phyloP scores from a whole-genome alignment of 352 stramenopile species.

The Stramenopiles sp. region DNA sequence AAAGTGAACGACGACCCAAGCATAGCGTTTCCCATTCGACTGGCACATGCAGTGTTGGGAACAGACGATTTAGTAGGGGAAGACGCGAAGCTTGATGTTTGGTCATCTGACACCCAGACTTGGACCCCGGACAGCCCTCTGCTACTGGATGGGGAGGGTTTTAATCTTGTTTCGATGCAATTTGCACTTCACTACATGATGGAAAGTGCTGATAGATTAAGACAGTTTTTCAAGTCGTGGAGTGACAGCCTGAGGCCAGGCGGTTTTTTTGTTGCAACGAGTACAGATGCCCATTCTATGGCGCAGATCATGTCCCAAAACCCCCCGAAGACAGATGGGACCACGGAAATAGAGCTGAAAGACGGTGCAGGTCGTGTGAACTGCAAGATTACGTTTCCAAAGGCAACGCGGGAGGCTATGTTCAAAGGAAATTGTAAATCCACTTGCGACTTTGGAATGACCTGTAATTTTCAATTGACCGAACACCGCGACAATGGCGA shows the following conservation, averaged over 20 bases:
- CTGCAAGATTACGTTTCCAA: background rate
- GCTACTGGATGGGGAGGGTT: slow-evolving; percentile 24
- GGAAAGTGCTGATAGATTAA: slow-evolving; percentile 58
- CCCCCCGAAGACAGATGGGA: background rate
- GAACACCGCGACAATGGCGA: background rate
- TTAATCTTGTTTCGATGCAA: slow-evolving; percentile 93
- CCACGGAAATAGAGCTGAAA: background rate
- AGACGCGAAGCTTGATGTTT: background rate
- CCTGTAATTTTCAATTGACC: background rate
- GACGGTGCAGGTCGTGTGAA: background rate
- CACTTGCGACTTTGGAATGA: background rate
- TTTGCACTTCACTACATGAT: slow-evolving; percentile 99
- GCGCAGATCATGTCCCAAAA: slow-evolving; percentile 52
- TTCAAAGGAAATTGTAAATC: background rate
- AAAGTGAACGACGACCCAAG: slow-evolving; percentile 15
- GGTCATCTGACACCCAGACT: background rate
- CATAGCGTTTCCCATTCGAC: background rate
- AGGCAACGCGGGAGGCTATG: background rate
- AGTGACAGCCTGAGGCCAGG: slow-evolving; percentile 66
- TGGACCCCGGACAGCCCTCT: background rate
- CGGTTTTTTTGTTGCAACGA: slow-evolving; percentile 86
- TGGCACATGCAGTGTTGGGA: background rate
- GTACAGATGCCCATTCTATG: slow-evolving; percentile 78
- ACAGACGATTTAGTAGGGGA: background rate
- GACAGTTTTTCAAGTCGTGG: slow-evolving; percentile 78